phyloP scores from a whole-genome alignment of 2,329 filamentous ascomycete species.

The Sporothrix curviconia region DNA sequence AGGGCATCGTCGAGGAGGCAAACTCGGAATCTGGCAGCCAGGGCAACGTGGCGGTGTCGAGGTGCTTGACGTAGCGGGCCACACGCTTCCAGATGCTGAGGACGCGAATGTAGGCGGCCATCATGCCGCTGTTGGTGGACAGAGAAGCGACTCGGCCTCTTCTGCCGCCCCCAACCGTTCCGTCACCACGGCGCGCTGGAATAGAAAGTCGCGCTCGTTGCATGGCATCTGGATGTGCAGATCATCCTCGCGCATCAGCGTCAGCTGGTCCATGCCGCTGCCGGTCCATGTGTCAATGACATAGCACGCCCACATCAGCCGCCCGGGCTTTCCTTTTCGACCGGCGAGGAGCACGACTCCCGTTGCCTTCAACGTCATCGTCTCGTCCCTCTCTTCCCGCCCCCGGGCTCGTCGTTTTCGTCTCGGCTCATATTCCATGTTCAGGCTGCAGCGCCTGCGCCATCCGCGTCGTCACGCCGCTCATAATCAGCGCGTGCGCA shows the following conservation, averaged over 20 bases:
- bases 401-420: background rate
- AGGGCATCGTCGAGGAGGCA: constrained; percentile 32
- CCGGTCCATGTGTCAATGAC: constrained; percentile 40
- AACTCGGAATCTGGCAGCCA: constrained; percentile 40
- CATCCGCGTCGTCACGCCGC: constrained; percentile 14
- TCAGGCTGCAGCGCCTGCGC: constrained; percentile 14
- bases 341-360: constrained; percentile 25
- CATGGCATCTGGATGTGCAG: constrained; percentile 42
- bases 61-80: constrained; percentile 37
- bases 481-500: constrained; percentile 10
- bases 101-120: constrained; percentile 38
- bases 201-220: constrained; percentile 47
- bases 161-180: background rate
- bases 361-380: too few relatives aligned
- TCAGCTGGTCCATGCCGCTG: constrained; percentile 16
- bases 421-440: constrained; percentile 6
- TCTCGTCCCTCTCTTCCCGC: constrained; percentile 26
- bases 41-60: constrained; percentile 34
- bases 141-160: too few relatives aligned
- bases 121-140: constrained; percentile 32
- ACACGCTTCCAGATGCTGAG: constrained; percentile 36
- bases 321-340: constrained; percentile 26
- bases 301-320: constrained; percentile 43
- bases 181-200: constrained; percentile 20
- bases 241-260: constrained; percentile 15